Conservation (phyloP, 2,329 filamentous ascomycete genomes). For the Apiospora aurea region DNA sequence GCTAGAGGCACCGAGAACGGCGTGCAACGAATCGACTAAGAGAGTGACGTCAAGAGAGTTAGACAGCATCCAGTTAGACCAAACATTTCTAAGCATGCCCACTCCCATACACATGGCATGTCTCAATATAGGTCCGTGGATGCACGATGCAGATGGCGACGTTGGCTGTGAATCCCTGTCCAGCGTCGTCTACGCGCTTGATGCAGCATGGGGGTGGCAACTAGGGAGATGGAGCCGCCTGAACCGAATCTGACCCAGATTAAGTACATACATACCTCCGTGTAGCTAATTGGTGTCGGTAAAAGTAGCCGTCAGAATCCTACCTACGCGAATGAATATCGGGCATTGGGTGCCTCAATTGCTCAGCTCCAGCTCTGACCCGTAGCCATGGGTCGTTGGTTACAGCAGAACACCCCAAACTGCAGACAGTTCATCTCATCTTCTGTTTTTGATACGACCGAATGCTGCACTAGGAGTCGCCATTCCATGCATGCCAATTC, state of each 20-base stretch:
- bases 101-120: not conserved
- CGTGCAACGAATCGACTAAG: not conserved
- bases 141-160: constrained; percentile 18
- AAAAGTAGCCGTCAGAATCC: not conserved
- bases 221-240: not conserved
- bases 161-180: constrained; percentile 19
- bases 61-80: not conserved
- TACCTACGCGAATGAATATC: not conserved
- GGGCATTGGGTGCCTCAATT: constrained; percentile 13
- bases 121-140: constrained; percentile 8
- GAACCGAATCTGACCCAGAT: not conserved
- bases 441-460: not conserved
- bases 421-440: not conserved
- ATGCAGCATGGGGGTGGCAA: constrained; percentile 17
- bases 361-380: constrained; percentile 1
- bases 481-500: not conserved
- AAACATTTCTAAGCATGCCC: not conserved
- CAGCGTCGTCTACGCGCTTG: constrained; percentile 18
- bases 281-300: too few relatives aligned
- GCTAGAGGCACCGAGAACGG: not conserved
- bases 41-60: not conserved
- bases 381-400: not conserved
- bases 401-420: not conserved
- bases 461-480: not conserved
- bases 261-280: not conserved